Evolutionary conservation across 2,329 filamentous ascomycete genomes (phyloP).

Genomic region (Pseudocercospora musae): DNA sequence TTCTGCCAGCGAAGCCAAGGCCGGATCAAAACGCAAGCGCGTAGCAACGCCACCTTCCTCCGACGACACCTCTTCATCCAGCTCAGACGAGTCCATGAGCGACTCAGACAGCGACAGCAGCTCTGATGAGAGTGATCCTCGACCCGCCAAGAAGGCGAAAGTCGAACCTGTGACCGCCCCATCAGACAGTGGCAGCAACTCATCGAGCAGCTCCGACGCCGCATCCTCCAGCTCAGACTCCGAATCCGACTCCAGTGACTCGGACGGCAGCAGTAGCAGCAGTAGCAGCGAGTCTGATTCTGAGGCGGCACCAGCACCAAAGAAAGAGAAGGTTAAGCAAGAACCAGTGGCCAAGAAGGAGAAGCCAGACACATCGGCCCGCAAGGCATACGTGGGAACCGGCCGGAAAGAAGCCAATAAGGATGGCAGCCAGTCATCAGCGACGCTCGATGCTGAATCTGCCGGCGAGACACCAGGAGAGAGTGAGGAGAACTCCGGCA

Average conservation of each 20-base stretch:
- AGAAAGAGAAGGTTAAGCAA: constrained; percentile 15
- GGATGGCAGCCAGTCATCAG: constrained; percentile 29
- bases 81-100: constrained; percentile 1
- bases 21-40: constrained; percentile 24
- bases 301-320: constrained; percentile 19
- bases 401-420: constrained; percentile 11
- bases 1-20: constrained; percentile 6
- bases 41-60: constrained; percentile 19
- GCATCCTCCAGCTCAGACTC: constrained; percentile 16
- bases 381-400: not conserved
- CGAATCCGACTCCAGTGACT: constrained; percentile 13
- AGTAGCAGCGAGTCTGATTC: constrained; percentile 42
- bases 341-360: not conserved
- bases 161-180: constrained; percentile 18
- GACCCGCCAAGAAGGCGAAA: constrained; percentile 32
- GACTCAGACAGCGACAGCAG: constrained; percentile 23
- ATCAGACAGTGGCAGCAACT: constrained; percentile 21
- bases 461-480: constrained; percentile 27
- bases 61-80: constrained; percentile 6
- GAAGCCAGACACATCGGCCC: not conserved
- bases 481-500: constrained; percentile 34
- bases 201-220: constrained; percentile 27
- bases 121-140: constrained; percentile 29
- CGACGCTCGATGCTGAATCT: constrained; percentile 28
- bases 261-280: constrained; percentile 30